Evolutionary conservation across 2,329 filamentous ascomycete species (phyloP).

Genomic region (Fusarium brevicatenulatum): DNA sequence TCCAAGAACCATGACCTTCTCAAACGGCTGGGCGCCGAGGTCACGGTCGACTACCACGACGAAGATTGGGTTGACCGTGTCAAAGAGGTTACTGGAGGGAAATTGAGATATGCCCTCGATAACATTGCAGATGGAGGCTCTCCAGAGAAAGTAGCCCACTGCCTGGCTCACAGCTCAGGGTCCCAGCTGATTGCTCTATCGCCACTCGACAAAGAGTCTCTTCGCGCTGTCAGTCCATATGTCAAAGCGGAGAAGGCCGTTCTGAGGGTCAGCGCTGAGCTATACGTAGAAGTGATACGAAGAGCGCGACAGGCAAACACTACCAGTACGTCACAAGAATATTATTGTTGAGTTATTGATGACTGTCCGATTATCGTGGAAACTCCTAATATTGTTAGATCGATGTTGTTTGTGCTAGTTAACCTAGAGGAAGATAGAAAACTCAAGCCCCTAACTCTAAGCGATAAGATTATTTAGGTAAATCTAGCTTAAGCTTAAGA

Average conservation of each 20-base stretch:
- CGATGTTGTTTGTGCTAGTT: neutral
- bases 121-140: neutral
- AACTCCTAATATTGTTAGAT: neutral
- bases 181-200: neutral
- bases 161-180: neutral
- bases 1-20: neutral
- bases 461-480: neutral
- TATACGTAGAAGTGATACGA: neutral
- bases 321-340: neutral
- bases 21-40: neutral
- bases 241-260: conserved; percentile 10
- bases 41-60: neutral
- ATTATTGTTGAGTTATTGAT: neutral
- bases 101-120: conserved; percentile 1
- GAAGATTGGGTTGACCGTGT: neutral
- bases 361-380: neutral
- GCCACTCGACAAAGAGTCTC: neutral
- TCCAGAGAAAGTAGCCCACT: neutral
- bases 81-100: neutral
- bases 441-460: neutral
- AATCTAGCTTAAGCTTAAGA: neutral
- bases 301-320: neutral
- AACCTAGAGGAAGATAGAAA: neutral
- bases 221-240: neutral
- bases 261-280: neutral